Evolutionary conservation across 805 yeast genomes (phyloP).

Genomic region (Starmerella floris): DNA sequence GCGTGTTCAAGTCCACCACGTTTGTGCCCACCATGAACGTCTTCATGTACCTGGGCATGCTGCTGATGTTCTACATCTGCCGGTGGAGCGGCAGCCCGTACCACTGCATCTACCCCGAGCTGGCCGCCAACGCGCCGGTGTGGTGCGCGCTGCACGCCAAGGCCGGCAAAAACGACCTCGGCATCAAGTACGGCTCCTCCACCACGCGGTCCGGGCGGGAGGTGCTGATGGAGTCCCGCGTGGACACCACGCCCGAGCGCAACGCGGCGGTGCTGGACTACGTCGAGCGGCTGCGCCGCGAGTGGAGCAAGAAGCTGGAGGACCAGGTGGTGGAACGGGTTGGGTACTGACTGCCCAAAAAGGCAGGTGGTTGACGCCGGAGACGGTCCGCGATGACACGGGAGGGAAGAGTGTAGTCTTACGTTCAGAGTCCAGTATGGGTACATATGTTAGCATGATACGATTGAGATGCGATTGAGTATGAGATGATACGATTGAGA

Average conservation of each 20-base stretch:
- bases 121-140: slow-evolving; percentile 78
- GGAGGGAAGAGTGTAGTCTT: too few species aligned
- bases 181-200: slow-evolving; percentile 61
- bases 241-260: slow-evolving; percentile 33
- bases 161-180: slow-evolving; percentile 36
- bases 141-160: slow-evolving; percentile 46
- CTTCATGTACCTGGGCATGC: slow-evolving; percentile 76
- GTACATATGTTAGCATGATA: too few species aligned
- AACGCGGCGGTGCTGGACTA: slow-evolving; percentile 53
- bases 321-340: slow-evolving; percentile 50
- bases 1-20: slow-evolving; percentile 76
- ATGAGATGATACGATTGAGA: too few species aligned
- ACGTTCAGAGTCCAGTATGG: too few species aligned
- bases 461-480: too few species aligned
- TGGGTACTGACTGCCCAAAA: slow-evolving; percentile 8
- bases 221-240: slow-evolving; percentile 36
- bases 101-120: slow-evolving; percentile 80
- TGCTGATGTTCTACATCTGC: slow-evolving; percentile 67
- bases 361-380: neutral
- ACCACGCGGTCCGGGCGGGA: slow-evolving; percentile 52
- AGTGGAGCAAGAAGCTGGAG: slow-evolving; percentile 66
- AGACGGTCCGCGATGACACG: too few species aligned
- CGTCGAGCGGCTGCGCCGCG: slow-evolving; percentile 40
- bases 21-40: slow-evolving; percentile 63
- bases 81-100: slow-evolving; percentile 72